A percentile compares a stretch with the other conserved stretches of the same genome.
Evolutionary conservation across 2,329 filamentous ascomycete genomes (phyloP).

Genomic region (Colletotrichum lentis): DNA sequence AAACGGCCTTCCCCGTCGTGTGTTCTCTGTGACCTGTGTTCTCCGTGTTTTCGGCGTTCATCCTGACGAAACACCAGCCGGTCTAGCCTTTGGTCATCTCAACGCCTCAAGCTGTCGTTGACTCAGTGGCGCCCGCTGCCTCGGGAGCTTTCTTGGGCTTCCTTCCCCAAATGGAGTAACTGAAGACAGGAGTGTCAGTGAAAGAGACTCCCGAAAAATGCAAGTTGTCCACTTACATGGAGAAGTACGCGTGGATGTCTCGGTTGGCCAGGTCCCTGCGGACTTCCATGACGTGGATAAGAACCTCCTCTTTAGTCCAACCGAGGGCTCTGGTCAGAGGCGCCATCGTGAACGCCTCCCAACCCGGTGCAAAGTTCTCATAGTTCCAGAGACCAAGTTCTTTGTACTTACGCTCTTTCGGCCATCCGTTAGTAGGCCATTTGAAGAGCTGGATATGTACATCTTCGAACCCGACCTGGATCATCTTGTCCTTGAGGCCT

Average conservation of each 20-base stretch:
- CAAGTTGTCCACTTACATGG: conserved; percentile 39
- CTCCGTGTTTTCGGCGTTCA: no score
- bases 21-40: background rate
- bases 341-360: conserved; percentile 45
- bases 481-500: conserved; percentile 26
- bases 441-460: conserved; percentile 35
- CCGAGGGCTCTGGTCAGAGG: conserved; percentile 45
- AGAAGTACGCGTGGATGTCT: conserved; percentile 46
- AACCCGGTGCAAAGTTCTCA: conserved; percentile 45
- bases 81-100: background rate
- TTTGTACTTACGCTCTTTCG: conserved; percentile 46
- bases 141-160: conserved; percentile 6
- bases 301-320: conserved; percentile 45
- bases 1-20: no score
- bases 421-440: conserved; percentile 50
- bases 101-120: background rate
- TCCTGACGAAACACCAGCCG: no score
- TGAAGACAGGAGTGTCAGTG: background rate
- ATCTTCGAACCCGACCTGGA: conserved; percentile 46
- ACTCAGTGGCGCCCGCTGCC: background rate
- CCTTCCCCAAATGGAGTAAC: conserved; percentile 17
- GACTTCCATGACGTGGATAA: conserved; percentile 44
- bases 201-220: no score
- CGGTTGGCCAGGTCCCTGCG: conserved; percentile 43
- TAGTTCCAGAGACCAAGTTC: conserved; percentile 46